Conservation (phyloP, 1,284 basidiomycete species). For the Grifola frondosa region DNA sequence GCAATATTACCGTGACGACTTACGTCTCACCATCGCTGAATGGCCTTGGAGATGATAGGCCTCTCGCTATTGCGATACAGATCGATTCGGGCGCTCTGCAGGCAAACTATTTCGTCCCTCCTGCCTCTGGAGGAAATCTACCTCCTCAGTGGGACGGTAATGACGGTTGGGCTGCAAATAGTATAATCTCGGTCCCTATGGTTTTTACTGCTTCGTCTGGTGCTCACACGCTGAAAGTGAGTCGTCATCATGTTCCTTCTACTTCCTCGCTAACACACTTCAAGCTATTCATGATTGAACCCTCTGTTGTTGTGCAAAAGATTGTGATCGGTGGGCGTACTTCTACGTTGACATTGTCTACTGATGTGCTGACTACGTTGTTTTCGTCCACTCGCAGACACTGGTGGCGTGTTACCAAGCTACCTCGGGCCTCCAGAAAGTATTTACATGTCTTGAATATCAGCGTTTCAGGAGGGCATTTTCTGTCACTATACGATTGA, state of each 20-base stretch:
- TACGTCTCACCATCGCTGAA: constrained; percentile 64
- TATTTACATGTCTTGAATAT: constrained; percentile 33
- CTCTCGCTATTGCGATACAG: constrained; percentile 56
- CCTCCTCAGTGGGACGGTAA: constrained; percentile 49
- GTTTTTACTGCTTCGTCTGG: constrained; percentile 46
- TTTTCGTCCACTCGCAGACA: constrained; percentile 40
- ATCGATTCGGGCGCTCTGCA: constrained; percentile 47
- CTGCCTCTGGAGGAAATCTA: constrained; percentile 45
- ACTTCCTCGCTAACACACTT: no score
- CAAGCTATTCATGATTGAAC: constrained; percentile 59
- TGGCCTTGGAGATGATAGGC: constrained; percentile 48
- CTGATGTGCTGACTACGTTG: constrained; percentile 2
- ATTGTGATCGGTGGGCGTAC: constrained; percentile 55
- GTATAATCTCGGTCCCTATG: constrained; percentile 36
- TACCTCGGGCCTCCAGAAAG: constrained; percentile 67
- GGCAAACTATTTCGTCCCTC: constrained; percentile 52
- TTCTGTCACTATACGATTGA: no score
- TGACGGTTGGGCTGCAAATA: constrained; percentile 56
- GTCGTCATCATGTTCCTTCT: no score
- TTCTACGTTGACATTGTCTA: not conserved
- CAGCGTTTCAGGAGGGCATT: no score
- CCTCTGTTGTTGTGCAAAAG: constrained; percentile 60
- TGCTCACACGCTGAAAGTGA: constrained; percentile 56
- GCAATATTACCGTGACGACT: constrained; percentile 48
- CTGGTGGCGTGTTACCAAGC: constrained; percentile 51